Evolutionary conservation across 176 grass and related monocot genomes (phyloP).

Genomic region (Leersia perrieri): DNA sequence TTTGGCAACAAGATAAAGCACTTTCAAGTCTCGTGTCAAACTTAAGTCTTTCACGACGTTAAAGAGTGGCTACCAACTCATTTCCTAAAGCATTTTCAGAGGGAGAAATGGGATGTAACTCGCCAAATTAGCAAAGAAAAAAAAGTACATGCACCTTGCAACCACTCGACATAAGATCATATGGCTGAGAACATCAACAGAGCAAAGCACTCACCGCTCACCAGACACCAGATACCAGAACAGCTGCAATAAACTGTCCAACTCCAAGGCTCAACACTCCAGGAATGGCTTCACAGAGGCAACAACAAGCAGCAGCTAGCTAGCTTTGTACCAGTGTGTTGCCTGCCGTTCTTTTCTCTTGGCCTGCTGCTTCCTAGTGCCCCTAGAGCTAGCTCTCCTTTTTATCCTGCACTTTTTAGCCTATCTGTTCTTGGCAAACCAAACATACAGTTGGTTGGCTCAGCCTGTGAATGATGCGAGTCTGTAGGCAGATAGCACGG

Average conservation of each 20-base stretch:
- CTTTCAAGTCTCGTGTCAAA: background rate
- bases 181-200: background rate
- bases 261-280: background rate
- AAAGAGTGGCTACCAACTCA: background rate
- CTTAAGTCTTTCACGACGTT: background rate
- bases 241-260: background rate
- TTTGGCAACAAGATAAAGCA: background rate
- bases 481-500: background rate
- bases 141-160: background rate
- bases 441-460: background rate
- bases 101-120: background rate
- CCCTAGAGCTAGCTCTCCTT: conserved; percentile 5
- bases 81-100: background rate
- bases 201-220: conserved; percentile 28
- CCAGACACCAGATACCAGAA: background rate
- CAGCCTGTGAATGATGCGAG: background rate
- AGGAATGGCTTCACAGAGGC: background rate
- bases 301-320: background rate
- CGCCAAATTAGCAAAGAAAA: background rate
- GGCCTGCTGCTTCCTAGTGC: background rate
- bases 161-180: background rate
- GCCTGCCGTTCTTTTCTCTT: conserved; percentile 20
- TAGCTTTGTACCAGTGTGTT: conserved; percentile 10
- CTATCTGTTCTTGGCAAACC: background rate
- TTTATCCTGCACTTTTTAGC: background rate